Conservation (phyloP, 2,329 filamentous ascomycete genomes). For the Dothistroma pini region DNA sequence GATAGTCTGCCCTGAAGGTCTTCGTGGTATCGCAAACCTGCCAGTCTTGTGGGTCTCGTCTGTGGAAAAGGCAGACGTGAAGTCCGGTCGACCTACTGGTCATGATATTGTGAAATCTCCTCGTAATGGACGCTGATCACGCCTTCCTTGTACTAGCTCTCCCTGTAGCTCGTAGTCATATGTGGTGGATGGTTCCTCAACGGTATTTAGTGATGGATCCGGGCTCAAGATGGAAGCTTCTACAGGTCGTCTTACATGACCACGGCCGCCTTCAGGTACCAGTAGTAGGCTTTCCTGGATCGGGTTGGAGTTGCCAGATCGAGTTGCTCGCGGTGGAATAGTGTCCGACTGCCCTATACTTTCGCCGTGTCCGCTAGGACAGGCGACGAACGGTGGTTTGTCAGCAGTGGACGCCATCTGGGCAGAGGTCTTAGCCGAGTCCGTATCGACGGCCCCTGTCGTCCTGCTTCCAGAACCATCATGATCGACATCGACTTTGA, state of each 20-base stretch:
- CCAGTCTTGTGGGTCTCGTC: conserved; percentile 7
- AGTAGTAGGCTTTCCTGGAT: conserved; percentile 8
- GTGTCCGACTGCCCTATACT: conserved; percentile 2
- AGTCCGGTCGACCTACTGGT: conserved; percentile 10
- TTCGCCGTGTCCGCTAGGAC: neutral
- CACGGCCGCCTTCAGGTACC: conserved; percentile 10
- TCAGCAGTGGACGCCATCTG: conserved; percentile 4
- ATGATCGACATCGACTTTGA: neutral
- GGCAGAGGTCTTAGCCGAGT: neutral
- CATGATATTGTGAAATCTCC: conserved; percentile 40
- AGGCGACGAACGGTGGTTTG: neutral
- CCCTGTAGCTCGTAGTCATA: conserved; percentile 45
- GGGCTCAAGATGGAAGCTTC: conserved; percentile 37
- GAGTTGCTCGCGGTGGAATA: neutral
- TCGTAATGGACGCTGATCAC: conserved; percentile 27
- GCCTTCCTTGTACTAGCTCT: conserved; percentile 41
- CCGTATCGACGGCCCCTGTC: neutral
- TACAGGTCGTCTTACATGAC: conserved; percentile 5
- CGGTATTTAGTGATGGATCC: conserved; percentile 35
- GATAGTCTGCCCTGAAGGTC: conserved; percentile 7
- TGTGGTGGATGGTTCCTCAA: conserved; percentile 19
- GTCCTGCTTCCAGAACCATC: conserved; percentile 3
- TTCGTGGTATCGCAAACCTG: conserved; percentile 15
- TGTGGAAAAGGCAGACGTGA: conserved; percentile 13
- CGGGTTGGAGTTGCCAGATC: conserved; percentile 1